phyloP scores from a whole-genome alignment of 2,329 filamentous ascomycete genomes.

The Penicillium sp. region DNA sequence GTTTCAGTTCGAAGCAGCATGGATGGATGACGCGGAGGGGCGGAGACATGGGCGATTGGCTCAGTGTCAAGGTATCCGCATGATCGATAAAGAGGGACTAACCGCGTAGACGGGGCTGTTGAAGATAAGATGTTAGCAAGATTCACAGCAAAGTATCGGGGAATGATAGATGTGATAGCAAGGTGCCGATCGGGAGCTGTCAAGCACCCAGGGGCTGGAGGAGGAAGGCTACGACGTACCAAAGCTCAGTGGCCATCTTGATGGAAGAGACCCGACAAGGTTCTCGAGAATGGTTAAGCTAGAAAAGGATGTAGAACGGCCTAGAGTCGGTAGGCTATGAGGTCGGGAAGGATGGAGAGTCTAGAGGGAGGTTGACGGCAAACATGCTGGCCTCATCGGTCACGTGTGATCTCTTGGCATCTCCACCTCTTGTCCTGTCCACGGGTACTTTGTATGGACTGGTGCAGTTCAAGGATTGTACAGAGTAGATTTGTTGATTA shows the following conservation, averaged over 20 bases:
- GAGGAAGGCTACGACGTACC: conserved; percentile 62
- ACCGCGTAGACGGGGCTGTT: conserved; percentile 96
- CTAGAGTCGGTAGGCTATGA: conserved; percentile 21
- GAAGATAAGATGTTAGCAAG: conserved; percentile 27
- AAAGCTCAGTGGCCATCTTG: conserved; percentile 79
- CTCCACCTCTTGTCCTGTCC: conserved; percentile 6
- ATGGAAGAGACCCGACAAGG: conserved; percentile 19
- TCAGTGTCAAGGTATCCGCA: conserved; percentile 13
- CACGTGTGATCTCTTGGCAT: conserved; percentile 38
- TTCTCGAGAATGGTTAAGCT: conserved; percentile 20
- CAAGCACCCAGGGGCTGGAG: conserved; percentile 34
- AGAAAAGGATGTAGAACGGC: conserved; percentile 15
- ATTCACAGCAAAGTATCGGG: conserved; percentile 1
- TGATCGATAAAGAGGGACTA: conserved; percentile 56
- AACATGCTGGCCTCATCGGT: conserved; percentile 36
- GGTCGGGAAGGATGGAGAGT: conserved; percentile 31
- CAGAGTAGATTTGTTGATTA: background rate
- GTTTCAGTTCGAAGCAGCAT: conserved; percentile 4
- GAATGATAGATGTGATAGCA: conserved; percentile 9
- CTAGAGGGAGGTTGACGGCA: conserved; percentile 34
- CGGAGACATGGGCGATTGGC: conserved; percentile 12
- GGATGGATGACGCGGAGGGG: conserved; percentile 7
- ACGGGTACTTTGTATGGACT: background rate
- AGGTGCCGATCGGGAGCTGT: conserved; percentile 29
- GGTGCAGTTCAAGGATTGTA: background rate